Evolutionary conservation across 1,284 basidiomycete species (phyloP).

Genomic region (Fomitopsis schrenkii): DNA sequence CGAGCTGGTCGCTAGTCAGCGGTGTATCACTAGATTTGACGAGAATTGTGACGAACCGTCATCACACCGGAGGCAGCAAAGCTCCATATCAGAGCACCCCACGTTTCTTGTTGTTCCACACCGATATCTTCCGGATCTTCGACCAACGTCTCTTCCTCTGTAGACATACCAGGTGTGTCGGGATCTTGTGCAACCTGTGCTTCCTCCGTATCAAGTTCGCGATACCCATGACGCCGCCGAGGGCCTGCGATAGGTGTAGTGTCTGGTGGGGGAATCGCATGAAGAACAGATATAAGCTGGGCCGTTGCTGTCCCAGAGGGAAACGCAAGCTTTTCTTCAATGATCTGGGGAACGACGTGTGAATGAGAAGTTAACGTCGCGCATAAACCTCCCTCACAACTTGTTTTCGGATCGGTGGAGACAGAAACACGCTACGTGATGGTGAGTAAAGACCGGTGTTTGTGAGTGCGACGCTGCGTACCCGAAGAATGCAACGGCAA

Average conservation of each 20-base stretch:
- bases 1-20: slow-evolving; percentile 45
- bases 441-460: background rate
- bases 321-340: slow-evolving; percentile 91
- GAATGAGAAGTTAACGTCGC: background rate
- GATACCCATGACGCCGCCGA: slow-evolving; percentile 55
- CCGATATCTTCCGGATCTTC: slow-evolving; percentile 14
- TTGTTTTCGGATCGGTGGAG: slow-evolving; percentile 90
- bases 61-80: slow-evolving; percentile 68
- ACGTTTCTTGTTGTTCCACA: slow-evolving; percentile 45
- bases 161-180: slow-evolving; percentile 2
- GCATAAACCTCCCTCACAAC: slow-evolving; percentile 53
- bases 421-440: slow-evolving; percentile 78
- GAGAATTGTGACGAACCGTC: slow-evolving; percentile 50
- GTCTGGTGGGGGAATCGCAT: slow-evolving; percentile 65
- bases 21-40: background rate
- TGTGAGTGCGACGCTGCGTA: slow-evolving; percentile 26
- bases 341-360: slow-evolving; percentile 51
- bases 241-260: slow-evolving; percentile 31
- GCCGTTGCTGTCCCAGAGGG: slow-evolving; percentile 97
- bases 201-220: slow-evolving; percentile 33
- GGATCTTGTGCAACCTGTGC: slow-evolving; percentile 24
- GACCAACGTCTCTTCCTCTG: slow-evolving; percentile 1
- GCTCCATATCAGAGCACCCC: slow-evolving; percentile 71
- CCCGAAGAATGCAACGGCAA: slow-evolving; percentile 91
- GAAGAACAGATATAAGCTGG: slow-evolving; percentile 91